These are phyloP conservation scores for Wickerhamomyces sp. DNA, from an alignment of 1,139 yeast genomes.

Conservation along the genomic window DNA sequence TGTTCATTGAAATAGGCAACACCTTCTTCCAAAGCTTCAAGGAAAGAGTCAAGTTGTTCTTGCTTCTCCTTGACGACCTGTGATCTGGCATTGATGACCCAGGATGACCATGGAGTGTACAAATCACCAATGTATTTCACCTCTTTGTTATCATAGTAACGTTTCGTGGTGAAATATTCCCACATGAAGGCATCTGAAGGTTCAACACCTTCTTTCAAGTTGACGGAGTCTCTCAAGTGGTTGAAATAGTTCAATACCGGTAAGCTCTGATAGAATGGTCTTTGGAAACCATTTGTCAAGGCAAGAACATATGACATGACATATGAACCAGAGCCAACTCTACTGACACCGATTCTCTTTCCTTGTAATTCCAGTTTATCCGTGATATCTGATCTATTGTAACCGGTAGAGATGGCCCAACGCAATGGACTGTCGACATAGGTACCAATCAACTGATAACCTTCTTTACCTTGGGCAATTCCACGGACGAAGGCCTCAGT, in stretches of 20 bases:
- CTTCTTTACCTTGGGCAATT: conserved; percentile 60
- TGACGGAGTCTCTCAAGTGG: conserved; percentile 76
- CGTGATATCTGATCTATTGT: conserved; percentile 46
- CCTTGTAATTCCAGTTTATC: conserved; percentile 52
- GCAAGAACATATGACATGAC: conserved; percentile 88
- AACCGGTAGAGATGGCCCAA: conserved; percentile 88
- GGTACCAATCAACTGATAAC: conserved; percentile 68
- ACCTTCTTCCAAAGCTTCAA: conserved; percentile 59
- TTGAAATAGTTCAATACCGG: conserved; percentile 63
- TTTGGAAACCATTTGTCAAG: conserved; percentile 42
- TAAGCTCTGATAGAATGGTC: conserved; percentile 46
- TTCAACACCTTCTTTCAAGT: conserved; percentile 40
- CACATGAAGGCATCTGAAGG: conserved; percentile 88
- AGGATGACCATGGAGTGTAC: conserved; percentile 95
- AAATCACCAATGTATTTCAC: conserved; percentile 82
- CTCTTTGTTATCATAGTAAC: conserved; percentile 74
- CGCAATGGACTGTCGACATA: conserved; percentile 82
- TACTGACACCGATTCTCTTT: conserved; percentile 68
- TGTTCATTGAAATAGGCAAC: conserved; percentile 56
- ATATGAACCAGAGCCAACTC: conserved; percentile 89
- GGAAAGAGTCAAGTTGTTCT: conserved; percentile 35
- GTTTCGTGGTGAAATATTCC: conserved; percentile 88
- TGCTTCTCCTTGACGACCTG: conserved; percentile 29
- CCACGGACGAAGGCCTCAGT: conserved; percentile 91
- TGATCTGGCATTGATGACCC: conserved; percentile 65